These are phyloP conservation scores for Zymoseptoria pseudotritici DNA, from an alignment of 2,329 filamentous ascomycete species.

Conservation along the genomic window DNA sequence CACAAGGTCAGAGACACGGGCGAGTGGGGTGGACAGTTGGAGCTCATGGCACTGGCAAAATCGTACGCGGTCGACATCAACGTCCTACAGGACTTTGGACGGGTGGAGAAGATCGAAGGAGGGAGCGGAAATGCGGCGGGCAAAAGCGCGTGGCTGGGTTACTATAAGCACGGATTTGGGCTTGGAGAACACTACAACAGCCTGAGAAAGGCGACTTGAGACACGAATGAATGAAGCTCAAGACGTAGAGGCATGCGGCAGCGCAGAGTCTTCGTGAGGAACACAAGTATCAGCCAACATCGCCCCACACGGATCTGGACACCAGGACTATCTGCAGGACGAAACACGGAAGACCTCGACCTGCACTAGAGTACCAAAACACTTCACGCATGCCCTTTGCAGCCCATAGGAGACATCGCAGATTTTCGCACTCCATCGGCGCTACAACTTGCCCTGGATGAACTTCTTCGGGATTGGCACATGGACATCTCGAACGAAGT, in stretches of 20 bases:
- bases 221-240: too few relatives aligned
- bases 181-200: slow-evolving; percentile 98
- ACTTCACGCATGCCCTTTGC: too few relatives aligned
- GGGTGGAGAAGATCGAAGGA: slow-evolving; percentile 66
- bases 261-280: too few relatives aligned
- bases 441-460: slow-evolving; percentile 7
- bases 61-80: slow-evolving; percentile 73
- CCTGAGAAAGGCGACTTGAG: slow-evolving; percentile 39
- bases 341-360: too few relatives aligned
- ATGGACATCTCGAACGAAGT: slow-evolving; percentile 18
- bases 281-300: too few relatives aligned
- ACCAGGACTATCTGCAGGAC: too few relatives aligned
- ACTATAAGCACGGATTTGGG: slow-evolving; percentile 89
- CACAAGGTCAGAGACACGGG: slow-evolving; percentile 75
- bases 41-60: slow-evolving; percentile 75
- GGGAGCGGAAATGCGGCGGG: slow-evolving; percentile 29
- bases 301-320: too few relatives aligned
- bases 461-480: slow-evolving; percentile 20
- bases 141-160: slow-evolving; percentile 78
- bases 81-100: slow-evolving; percentile 74
- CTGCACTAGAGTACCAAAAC: too few relatives aligned
- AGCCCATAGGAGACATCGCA: too few relatives aligned
- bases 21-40: slow-evolving; percentile 93
- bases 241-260: too few relatives aligned
- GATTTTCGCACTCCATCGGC: not conserved